phyloP scores from a whole-genome alignment of 352 stramenopile genomes.

The Pythium sukuiense region DNA sequence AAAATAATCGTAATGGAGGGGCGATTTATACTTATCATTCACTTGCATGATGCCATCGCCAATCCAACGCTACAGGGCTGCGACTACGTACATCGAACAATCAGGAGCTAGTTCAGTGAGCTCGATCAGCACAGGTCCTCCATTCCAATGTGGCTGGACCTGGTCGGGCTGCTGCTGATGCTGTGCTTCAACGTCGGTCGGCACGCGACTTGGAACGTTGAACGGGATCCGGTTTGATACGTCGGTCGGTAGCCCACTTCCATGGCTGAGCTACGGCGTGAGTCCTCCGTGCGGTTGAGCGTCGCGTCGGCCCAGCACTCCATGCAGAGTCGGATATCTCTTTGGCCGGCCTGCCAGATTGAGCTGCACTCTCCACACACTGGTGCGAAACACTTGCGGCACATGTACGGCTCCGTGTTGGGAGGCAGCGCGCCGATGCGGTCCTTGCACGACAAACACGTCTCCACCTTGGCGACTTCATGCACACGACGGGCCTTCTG shows the following conservation, averaged over 20 bases:
- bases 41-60: background rate
- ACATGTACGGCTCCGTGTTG: constrained; percentile 13
- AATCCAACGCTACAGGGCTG: background rate
- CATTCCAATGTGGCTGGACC: background rate
- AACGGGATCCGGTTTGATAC: background rate
- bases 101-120: background rate
- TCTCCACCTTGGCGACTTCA: background rate
- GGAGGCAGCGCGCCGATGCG: constrained; percentile 2
- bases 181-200: background rate
- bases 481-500: constrained; percentile 5
- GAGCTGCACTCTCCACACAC: constrained; percentile 24
- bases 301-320: constrained; percentile 28
- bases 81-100: background rate
- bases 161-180: background rate
- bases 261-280: background rate
- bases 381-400: constrained; percentile 24
- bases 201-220: background rate
- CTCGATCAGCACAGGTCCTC: background rate
- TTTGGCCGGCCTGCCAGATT: constrained; percentile 22
- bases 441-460: constrained; percentile 13
- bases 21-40: background rate
- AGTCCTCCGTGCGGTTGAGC: constrained; percentile 8
- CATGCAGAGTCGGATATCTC: constrained; percentile 26
- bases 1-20: no score
- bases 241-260: background rate